A percentile compares a stretch with the other conserved stretches of the same genome.
Evolutionary conservation across 805 yeast genomes (phyloP).

Genomic region (Candida mattraensis): DNA sequence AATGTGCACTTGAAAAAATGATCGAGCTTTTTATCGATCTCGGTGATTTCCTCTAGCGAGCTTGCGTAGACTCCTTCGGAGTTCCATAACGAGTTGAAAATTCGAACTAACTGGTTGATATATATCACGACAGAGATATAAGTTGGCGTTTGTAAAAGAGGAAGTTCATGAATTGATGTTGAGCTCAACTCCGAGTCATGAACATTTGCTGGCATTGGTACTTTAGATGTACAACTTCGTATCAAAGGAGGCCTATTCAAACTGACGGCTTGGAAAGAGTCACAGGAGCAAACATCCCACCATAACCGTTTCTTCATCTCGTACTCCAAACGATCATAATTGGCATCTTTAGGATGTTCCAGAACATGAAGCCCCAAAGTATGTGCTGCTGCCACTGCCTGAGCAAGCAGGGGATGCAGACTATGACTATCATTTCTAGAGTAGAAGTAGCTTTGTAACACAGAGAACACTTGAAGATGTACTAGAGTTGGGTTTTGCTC

Average conservation of each 20-base stretch:
- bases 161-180: slow-evolving; percentile 3
- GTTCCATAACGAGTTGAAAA: slow-evolving; percentile 23
- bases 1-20: slow-evolving; percentile 5
- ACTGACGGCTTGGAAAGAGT: slow-evolving; percentile 18
- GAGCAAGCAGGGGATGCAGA: slow-evolving; percentile 14
- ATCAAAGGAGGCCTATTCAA: slow-evolving; percentile 19
- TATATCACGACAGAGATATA: slow-evolving; percentile 17
- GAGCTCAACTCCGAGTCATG: slow-evolving; percentile 30
- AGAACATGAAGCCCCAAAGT: slow-evolving; percentile 10
- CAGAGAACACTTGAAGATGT: slow-evolving; percentile 16
- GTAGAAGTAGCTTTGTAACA: slow-evolving; percentile 17
- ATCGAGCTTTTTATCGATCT: slow-evolving; percentile 10
- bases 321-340: slow-evolving; percentile 10
- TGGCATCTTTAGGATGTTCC: not conserved
- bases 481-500: slow-evolving; percentile 12
- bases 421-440: slow-evolving; percentile 16
- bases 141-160: slow-evolving; percentile 17
- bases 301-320: slow-evolving; percentile 34
- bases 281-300: slow-evolving; percentile 27
- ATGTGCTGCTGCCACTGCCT: slow-evolving; percentile 16
- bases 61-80: slow-evolving; percentile 7
- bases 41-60: slow-evolving; percentile 3
- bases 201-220: slow-evolving; percentile 35
- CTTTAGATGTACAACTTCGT: slow-evolving; percentile 22
- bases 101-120: slow-evolving; percentile 14